phyloP scores from a whole-genome alignment of 225 moss, liverwort and hornwort genomes.

The Physcomitrium patens region DNA sequence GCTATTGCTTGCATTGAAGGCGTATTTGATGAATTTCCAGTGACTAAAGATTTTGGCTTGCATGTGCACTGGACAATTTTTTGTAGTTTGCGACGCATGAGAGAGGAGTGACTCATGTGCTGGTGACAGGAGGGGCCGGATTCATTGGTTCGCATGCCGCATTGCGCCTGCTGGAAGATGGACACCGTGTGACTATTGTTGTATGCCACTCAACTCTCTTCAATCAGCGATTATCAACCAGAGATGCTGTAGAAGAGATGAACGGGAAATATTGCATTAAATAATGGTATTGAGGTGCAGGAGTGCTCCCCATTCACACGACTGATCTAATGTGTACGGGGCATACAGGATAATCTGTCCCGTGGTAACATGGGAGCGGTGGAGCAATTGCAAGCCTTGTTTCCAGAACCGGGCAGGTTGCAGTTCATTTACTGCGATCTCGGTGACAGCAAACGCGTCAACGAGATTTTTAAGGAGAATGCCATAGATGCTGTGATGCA shows the following conservation, averaged over 20 bases:
- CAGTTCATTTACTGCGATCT: slow-evolving; percentile 87
- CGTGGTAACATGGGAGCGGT: slow-evolving; percentile 92
- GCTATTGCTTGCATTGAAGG: too few relatives aligned
- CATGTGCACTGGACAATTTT: slow-evolving; percentile 19
- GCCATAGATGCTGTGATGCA: slow-evolving; percentile 96
- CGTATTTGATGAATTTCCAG: not conserved
- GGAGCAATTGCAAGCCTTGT: slow-evolving; percentile 69
- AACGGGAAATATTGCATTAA: not conserved
- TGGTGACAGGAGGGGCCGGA: slow-evolving; percentile 98
- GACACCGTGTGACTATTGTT: slow-evolving; percentile 85
- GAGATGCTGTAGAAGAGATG: too few relatives aligned
- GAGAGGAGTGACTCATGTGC: slow-evolving; percentile 82
- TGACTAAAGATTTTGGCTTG: slow-evolving; percentile 18
- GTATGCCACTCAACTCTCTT: slow-evolving; percentile 37
- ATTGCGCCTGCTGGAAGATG: slow-evolving; percentile 78
- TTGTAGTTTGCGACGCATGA: slow-evolving; percentile 76
- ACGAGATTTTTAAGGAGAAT: slow-evolving; percentile 77
- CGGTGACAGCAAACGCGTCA: slow-evolving; percentile 80
- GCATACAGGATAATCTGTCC: slow-evolving; percentile 82
- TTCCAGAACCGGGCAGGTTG: slow-evolving; percentile 70
- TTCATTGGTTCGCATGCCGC: slow-evolving; percentile 96
- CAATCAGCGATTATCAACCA: not conserved
- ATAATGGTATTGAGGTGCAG: not conserved
- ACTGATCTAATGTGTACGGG: not conserved
- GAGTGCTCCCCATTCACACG: not conserved